These are phyloP conservation scores for Fusarium sororula DNA, from an alignment of 2,329 filamentous ascomycete genomes.

Conservation along the genomic window DNA sequence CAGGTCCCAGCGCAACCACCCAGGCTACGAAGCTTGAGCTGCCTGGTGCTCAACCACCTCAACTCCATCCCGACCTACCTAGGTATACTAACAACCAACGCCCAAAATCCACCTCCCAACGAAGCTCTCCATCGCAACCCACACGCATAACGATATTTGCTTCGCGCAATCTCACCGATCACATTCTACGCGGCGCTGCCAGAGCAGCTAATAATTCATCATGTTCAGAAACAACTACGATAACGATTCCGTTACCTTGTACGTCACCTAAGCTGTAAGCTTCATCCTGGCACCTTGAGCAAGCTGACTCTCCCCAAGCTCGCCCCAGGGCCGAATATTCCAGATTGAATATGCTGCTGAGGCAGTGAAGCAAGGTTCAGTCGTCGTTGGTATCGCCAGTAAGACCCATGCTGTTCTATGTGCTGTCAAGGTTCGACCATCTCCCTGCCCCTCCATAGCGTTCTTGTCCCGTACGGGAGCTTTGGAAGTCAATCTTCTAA, in stretches of 20 bases:
- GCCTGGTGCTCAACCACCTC: constrained; percentile 44
- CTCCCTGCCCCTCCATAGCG: constrained; percentile 7
- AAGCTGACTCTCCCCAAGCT: constrained; percentile 66
- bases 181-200: constrained; percentile 31
- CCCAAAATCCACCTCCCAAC: constrained; percentile 31
- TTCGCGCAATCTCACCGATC: constrained; percentile 9
- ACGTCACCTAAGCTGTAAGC: constrained; percentile 53
- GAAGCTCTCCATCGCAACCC: constrained; percentile 27
- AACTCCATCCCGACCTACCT: constrained; percentile 35
- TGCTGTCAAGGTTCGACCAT: constrained; percentile 82
- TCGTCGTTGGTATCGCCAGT: constrained; percentile 95
- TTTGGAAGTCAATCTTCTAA: constrained; percentile 9
- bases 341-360: constrained; percentile 99
- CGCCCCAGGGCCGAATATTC: constrained; percentile 98
- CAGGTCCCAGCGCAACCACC: constrained; percentile 33
- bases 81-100: constrained; percentile 18
- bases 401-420: constrained; percentile 97
- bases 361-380: constrained; percentile 98
- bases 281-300: constrained; percentile 25
- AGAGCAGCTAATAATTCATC: constrained; percentile 38
- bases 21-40: constrained; percentile 51
- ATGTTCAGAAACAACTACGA: constrained; percentile 99
- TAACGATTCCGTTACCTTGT: constrained; percentile 99
- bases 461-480: constrained; percentile 11
- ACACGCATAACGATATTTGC: constrained; percentile 8